Evolutionary conservation across 1,284 basidiomycete genomes (phyloP).

Genomic region (Xerocomus amazonicus): DNA sequence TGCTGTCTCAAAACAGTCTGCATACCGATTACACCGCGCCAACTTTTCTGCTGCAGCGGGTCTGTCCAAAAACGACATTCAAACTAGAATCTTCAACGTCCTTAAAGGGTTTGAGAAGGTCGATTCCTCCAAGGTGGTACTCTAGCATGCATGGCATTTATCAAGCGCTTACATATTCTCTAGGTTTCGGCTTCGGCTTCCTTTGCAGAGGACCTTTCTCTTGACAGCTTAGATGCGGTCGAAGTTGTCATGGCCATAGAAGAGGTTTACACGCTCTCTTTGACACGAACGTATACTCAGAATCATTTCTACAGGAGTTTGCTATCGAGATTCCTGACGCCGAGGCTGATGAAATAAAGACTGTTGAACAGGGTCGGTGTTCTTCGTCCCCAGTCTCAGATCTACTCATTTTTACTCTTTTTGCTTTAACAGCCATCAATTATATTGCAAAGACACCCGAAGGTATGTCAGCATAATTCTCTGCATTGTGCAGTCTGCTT

Average conservation of each 20-base stretch:
- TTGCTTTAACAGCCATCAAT: slow-evolving; percentile 73
- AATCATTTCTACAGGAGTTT: slow-evolving; percentile 59
- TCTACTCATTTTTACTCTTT: slow-evolving; percentile 10
- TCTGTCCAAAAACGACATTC: slow-evolving; percentile 74
- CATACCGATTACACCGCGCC: slow-evolving; percentile 41
- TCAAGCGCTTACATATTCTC: slow-evolving; percentile 2
- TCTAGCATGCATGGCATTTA: slow-evolving; percentile 1
- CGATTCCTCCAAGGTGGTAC: slow-evolving; percentile 71
- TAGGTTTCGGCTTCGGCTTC: slow-evolving; percentile 75
- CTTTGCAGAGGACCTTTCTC: slow-evolving; percentile 86
- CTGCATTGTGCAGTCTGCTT: slow-evolving; percentile 3
- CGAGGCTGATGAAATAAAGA: slow-evolving; percentile 97
- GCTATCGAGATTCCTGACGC: slow-evolving; percentile 93
- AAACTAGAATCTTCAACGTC: slow-evolving; percentile 82
- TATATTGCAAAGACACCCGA: slow-evolving; percentile 96
- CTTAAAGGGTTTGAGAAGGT: slow-evolving; percentile 97
- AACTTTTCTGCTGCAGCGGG: slow-evolving; percentile 77
- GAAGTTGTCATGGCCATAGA: slow-evolving; percentile 99
- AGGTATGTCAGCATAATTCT: slow-evolving; percentile 45
- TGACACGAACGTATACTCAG: not conserved
- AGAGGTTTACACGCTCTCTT: slow-evolving; percentile 60
- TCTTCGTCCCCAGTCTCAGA: slow-evolving; percentile 2
- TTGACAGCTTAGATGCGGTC: slow-evolving; percentile 97
- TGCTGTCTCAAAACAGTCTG: slow-evolving; percentile 31
- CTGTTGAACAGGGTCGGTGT: slow-evolving; percentile 83